Percentiles rank a stretch among this genome's conserved stretches.
Conservation (phyloP, 2,329 filamentous ascomycete species). For the Dactylellina leptospora region DNA sequence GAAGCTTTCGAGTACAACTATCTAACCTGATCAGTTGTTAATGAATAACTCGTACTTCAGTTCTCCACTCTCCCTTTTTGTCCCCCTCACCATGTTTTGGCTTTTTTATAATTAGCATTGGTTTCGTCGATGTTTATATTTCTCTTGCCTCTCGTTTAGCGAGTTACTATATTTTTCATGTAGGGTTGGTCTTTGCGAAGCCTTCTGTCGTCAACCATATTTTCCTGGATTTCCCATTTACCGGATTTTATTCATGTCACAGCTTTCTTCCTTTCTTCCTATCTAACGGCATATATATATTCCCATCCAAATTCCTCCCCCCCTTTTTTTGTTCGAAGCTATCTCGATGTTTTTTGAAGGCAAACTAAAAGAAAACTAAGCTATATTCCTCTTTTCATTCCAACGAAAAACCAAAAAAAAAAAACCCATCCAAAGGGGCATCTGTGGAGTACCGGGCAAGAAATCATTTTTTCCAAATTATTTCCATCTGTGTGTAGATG, state of each 20-base stretch:
- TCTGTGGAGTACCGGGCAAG: constrained; percentile 52
- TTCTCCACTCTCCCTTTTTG: constrained; percentile 51
- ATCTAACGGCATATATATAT: constrained; percentile 35
- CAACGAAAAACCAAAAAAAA: constrained; percentile 10
- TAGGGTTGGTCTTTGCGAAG: constrained; percentile 20
- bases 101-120: constrained; percentile 38
- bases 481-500: constrained; percentile 24
- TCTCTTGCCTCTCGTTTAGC: constrained; percentile 51
- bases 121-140: constrained; percentile 15
- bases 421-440: constrained; percentile 47
- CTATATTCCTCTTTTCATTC: neutral
- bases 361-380: too few species aligned
- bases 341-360: too few species aligned
- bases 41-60: constrained; percentile 54
- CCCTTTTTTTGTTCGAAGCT: constrained; percentile 11
- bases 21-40: neutral
- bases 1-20: neutral
- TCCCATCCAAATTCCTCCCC: neutral
- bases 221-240: constrained; percentile 18
- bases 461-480: constrained; percentile 32
- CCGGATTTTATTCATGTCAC: constrained; percentile 52
- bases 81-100: constrained; percentile 1
- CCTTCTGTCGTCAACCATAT: constrained; percentile 22
- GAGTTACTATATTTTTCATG: constrained; percentile 39
- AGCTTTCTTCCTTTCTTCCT: constrained; percentile 57